Conservation (phyloP, 192 early-diverging fungal species). For the Coemansia javaensis region DNA sequence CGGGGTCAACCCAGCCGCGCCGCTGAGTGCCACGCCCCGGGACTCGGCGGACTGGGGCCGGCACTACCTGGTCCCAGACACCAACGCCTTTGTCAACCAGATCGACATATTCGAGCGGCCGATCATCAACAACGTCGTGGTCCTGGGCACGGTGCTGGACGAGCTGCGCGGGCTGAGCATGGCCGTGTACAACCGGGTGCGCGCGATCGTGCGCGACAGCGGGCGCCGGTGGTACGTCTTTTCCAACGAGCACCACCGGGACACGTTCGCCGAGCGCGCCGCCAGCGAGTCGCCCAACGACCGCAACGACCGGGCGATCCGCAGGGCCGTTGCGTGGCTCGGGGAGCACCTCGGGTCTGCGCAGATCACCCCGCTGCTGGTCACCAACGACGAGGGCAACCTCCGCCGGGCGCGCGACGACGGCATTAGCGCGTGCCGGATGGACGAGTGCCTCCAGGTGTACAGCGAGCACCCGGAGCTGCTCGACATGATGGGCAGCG, state of each 20-base stretch:
- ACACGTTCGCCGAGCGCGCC: conserved; percentile 78
- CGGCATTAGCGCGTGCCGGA: conserved; percentile 64
- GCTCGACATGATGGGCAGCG: conserved; percentile 79
- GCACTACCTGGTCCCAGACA: conserved; percentile 90
- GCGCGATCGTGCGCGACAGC: conserved; percentile 64
- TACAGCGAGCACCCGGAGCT: conserved; percentile 78
- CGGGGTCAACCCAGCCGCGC: conserved; percentile 7
- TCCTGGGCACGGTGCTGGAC: conserved; percentile 90
- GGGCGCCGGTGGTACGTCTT: conserved; percentile 88
- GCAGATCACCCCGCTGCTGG: conserved; percentile 58
- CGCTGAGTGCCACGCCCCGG: conserved; percentile 51
- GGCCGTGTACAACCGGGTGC: conserved; percentile 75
- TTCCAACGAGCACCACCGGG: conserved; percentile 90
- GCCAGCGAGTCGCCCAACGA: conserved; percentile 89
- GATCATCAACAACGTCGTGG: conserved; percentile 82
- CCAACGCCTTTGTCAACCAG: conserved; percentile 89
- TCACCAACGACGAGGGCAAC: conserved; percentile 91
- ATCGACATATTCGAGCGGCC: conserved; percentile 92
- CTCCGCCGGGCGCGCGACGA: conserved; percentile 61
- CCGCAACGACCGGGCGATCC: conserved; percentile 92
- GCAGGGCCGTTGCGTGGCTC: conserved; percentile 84
- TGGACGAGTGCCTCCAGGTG: conserved; percentile 71
- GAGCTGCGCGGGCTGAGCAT: conserved; percentile 81
- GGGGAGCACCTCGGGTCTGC: conserved; percentile 57
- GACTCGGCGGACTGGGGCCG: conserved; percentile 52